phyloP scores from a whole-genome alignment of 2,329 filamentous ascomycete genomes.

The Cryphonectria parasitica region DNA sequence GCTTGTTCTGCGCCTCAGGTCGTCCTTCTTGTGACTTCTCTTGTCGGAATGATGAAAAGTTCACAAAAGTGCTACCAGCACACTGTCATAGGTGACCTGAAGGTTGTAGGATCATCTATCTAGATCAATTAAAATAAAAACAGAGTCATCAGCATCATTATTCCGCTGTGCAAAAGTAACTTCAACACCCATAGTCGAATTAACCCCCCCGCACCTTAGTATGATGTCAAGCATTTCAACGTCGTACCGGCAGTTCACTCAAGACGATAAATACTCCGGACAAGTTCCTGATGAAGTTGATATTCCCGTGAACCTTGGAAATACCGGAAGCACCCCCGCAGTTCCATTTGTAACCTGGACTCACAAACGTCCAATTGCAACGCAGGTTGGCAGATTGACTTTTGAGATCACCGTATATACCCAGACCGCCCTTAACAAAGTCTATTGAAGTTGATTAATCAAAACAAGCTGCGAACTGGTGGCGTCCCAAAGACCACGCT shows the following conservation, averaged over 20 bases:
- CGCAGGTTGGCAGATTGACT: not conserved
- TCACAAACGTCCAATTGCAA: not conserved
- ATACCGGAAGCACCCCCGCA: not conserved
- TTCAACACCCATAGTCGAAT: not conserved
- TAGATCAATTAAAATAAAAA: not conserved
- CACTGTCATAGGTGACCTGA: too few species aligned
- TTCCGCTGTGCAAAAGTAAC: not conserved
- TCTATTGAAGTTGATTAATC: not conserved
- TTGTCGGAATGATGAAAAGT: not conserved
- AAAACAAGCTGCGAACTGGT: too few species aligned
- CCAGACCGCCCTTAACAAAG: not conserved
- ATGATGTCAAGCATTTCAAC: constrained; percentile 3
- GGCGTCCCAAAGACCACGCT: not conserved
- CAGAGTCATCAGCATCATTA: not conserved
- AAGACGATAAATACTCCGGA: not conserved
- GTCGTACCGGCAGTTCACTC: constrained; percentile 5
- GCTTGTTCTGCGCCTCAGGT: not conserved
- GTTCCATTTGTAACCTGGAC: not conserved
- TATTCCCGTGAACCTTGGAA: not conserved
- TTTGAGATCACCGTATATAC: not conserved
- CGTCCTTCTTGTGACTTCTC: not conserved
- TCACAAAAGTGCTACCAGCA: not conserved
- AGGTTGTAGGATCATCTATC: not conserved
- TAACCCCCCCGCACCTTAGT: not conserved
- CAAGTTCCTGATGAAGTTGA: not conserved